Percentiles rank a stretch among this genome's conserved stretches.
Evolutionary conservation across 202 grass and related monocot genomes (phyloP).

Genomic region (Schoenoplectus tabernaemontani): DNA sequence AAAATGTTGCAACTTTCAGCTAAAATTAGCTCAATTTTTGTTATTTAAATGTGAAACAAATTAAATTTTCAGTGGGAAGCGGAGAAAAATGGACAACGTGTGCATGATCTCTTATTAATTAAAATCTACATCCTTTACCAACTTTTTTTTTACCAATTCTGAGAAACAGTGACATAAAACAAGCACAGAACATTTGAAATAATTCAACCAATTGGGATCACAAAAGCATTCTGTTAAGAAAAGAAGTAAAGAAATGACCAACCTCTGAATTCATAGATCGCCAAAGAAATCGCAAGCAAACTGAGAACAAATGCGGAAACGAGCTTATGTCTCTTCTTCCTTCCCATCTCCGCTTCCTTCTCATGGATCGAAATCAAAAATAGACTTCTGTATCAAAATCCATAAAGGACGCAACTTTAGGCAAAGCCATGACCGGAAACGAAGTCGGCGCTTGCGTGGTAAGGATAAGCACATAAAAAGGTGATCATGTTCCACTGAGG

Average conservation of each 20-base stretch:
- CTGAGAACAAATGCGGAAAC: neutral
- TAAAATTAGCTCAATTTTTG: neutral
- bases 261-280: constrained; percentile 16
- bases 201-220: neutral
- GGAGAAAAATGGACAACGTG: neutral
- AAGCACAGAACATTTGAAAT: neutral
- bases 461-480: constrained; percentile 21
- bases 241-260: neutral
- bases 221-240: neutral
- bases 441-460: neutral
- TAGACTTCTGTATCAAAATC: neutral
- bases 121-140: neutral
- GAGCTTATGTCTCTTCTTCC: constrained; percentile 22
- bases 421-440: constrained; percentile 14
- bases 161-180: neutral
- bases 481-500: constrained; percentile 18
- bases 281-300: neutral
- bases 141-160: neutral
- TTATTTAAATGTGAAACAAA: neutral
- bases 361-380: constrained; percentile 13
- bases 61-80: no score
- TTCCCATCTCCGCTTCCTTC: constrained; percentile 21
- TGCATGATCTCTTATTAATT: neutral
- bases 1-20: neutral
- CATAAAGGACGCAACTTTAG: neutral